A percentile compares a stretch with the other conserved stretches of the same genome.
phyloP scores from a whole-genome alignment of 495 filamentous ascomycete species.

The Penicillium subrubescens region DNA sequence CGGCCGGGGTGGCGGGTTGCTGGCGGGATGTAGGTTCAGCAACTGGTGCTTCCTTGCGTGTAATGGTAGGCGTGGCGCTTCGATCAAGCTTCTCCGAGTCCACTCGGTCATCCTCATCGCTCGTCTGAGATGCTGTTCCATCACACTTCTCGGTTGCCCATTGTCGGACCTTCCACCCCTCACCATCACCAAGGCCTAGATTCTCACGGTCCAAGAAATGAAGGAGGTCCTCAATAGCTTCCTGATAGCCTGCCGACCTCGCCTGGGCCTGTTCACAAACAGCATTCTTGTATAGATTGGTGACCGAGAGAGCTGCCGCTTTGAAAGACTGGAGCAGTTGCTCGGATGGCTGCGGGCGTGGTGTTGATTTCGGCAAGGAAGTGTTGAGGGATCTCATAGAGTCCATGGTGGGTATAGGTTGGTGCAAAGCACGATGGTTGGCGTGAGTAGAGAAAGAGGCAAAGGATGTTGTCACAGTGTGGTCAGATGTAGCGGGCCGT shows the following conservation, averaged over 20 bases:
- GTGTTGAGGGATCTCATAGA: conserved; percentile 75
- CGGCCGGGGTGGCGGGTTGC: conserved; percentile 36
- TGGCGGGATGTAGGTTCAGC: conserved; percentile 34
- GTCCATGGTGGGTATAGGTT: conserved; percentile 54
- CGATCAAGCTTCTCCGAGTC: conserved; percentile 55
- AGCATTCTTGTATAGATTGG: conserved; percentile 92
- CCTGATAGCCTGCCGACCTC: conserved; percentile 81
- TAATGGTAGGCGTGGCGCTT: conserved; percentile 62
- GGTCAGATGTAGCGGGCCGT: conserved; percentile 9
- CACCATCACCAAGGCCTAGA: conserved; percentile 74
- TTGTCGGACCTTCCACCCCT: conserved; percentile 76
- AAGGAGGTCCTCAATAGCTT: conserved; percentile 88
- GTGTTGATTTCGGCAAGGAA: conserved; percentile 59
- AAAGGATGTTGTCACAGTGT: conserved; percentile 11
- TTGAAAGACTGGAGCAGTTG: conserved; percentile 88
- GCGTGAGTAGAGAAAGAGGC: background rate
- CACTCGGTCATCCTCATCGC: conserved; percentile 70
- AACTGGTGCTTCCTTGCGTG: conserved; percentile 52
- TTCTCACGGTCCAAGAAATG: conserved; percentile 80
- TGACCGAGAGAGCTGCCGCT: conserved; percentile 89
- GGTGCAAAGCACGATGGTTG: background rate
- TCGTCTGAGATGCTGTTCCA: conserved; percentile 59
- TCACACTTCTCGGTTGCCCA: conserved; percentile 83
- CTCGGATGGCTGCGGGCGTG: conserved; percentile 65
- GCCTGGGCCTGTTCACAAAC: conserved; percentile 73